A percentile compares a stretch with the other conserved stretches of the same genome.
These are phyloP conservation scores for Fusarium temperatum DNA, from an alignment of 2,329 filamentous ascomycete species.

Conservation along the genomic window DNA sequence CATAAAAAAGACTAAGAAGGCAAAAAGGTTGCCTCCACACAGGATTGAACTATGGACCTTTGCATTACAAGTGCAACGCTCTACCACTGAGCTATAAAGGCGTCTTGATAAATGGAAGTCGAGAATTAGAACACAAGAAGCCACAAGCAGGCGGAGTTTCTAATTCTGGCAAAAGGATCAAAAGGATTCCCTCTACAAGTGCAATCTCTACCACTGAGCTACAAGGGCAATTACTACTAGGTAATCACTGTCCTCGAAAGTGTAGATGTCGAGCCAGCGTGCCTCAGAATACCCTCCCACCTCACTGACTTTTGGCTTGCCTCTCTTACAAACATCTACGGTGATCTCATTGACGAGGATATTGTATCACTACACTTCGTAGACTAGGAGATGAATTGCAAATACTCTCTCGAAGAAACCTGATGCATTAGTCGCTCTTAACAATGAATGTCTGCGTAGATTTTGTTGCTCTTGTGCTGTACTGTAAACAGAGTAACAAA, in stretches of 20 bases:
- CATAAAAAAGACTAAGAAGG: neutral
- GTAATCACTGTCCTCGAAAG: neutral
- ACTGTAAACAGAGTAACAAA: neutral
- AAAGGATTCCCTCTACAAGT: slow-evolving; percentile 36
- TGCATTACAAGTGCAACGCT: slow-evolving; percentile 39
- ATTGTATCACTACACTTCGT: neutral
- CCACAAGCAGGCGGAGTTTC: too few species aligned
- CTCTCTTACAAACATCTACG: neutral
- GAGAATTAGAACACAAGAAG: neutral
- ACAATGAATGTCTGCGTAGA: neutral
- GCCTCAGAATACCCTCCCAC: too few species aligned
- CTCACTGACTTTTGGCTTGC: neutral
- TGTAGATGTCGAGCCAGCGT: neutral
- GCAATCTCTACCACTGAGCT: slow-evolving; percentile 39
- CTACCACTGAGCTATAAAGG: slow-evolving; percentile 38
- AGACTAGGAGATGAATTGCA: too few species aligned
- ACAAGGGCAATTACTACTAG: slow-evolving; percentile 17
- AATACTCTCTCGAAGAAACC: neutral
- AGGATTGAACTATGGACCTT: slow-evolving; percentile 38
- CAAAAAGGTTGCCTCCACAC: slow-evolving; percentile 31
- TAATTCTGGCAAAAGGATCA: neutral
- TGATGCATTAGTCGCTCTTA: neutral
- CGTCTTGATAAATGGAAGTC: neutral
- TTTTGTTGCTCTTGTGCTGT: neutral
- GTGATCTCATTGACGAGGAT: neutral